These are phyloP conservation scores for Diaporthe capsici DNA, from an alignment of 2,329 filamentous ascomycete genomes.

Conservation along the genomic window DNA sequence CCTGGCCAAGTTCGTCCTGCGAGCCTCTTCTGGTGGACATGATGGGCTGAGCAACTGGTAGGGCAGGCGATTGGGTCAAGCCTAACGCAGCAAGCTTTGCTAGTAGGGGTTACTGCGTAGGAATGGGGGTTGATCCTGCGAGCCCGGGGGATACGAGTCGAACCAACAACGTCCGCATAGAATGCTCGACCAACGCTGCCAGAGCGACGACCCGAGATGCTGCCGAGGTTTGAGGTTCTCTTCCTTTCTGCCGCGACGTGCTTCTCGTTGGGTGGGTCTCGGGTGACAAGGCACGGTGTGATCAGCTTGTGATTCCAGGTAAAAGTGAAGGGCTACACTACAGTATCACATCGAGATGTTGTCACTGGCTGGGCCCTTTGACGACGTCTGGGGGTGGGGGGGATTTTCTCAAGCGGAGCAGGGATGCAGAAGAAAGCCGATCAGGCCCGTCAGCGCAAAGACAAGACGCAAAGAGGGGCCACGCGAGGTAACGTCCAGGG, in stretches of 20 bases:
- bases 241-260: neutral
- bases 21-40: neutral
- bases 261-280: neutral
- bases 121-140: slow-evolving; percentile 25
- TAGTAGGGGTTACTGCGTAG: slow-evolving; percentile 1
- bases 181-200: neutral
- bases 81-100: slow-evolving; percentile 10
- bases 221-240: neutral
- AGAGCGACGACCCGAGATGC: slow-evolving; percentile 3
- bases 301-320: slow-evolving; percentile 20
- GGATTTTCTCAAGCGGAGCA: neutral
- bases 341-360: neutral
- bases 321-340: neutral
- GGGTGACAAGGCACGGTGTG: slow-evolving; percentile 8
- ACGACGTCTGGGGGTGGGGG: slow-evolving; percentile 15
- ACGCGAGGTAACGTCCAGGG: slow-evolving; percentile 9
- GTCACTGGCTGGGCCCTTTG: neutral
- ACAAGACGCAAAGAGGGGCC: neutral
- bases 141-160: neutral
- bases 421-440: neutral
- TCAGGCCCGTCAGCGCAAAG: neutral
- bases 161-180: slow-evolving; percentile 1
- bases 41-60: neutral
- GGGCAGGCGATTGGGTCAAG: slow-evolving; percentile 8
- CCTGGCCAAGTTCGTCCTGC: neutral